Conservation (phyloP, 2,329 filamentous ascomycete genomes). For the Incumbomyces lentus region DNA sequence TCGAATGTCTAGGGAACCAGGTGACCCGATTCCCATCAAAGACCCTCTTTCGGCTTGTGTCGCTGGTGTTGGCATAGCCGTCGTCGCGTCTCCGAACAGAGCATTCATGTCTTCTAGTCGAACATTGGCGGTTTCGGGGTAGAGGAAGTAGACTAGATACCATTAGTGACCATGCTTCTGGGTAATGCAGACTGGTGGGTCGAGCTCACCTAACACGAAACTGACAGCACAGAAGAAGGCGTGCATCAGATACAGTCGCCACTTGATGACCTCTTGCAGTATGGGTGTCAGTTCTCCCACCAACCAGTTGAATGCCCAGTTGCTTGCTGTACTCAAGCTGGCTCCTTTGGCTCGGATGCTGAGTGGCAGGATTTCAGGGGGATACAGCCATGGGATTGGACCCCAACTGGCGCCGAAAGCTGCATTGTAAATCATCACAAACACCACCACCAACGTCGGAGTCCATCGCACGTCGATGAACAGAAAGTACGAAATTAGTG, state of each 20-base stretch:
- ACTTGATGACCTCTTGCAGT: conserved; percentile 81
- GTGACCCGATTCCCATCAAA: conserved; percentile 67
- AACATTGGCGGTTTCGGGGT: conserved; percentile 92
- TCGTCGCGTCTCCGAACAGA: conserved; percentile 86
- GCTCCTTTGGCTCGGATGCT: conserved; percentile 96
- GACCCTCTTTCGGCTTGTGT: conserved; percentile 72
- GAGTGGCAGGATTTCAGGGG: conserved; percentile 93
- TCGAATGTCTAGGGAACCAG: conserved; percentile 57
- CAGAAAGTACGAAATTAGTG: conserved; percentile 88
- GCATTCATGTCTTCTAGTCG: conserved; percentile 94
- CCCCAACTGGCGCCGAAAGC: conserved; percentile 97
- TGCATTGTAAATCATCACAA: conserved; percentile 97
- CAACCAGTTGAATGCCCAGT: conserved; percentile 98
- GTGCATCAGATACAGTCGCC: conserved; percentile 89
- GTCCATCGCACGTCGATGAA: conserved; percentile 72
- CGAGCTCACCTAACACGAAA: conserved; percentile 80
- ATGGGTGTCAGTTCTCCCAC: conserved; percentile 93
- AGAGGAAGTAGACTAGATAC: conserved; percentile 82
- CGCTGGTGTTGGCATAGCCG: conserved; percentile 67
- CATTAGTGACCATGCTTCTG: conserved; percentile 6
- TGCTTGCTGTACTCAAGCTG: conserved; percentile 87
- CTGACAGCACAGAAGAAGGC: conserved; percentile 93
- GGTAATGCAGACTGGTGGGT: not conserved
- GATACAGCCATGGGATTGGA: conserved; percentile 95
- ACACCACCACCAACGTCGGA: conserved; percentile 75